Conservation (phyloP, 345 rosid genomes). For the Hibiscus syriacus region DNA sequence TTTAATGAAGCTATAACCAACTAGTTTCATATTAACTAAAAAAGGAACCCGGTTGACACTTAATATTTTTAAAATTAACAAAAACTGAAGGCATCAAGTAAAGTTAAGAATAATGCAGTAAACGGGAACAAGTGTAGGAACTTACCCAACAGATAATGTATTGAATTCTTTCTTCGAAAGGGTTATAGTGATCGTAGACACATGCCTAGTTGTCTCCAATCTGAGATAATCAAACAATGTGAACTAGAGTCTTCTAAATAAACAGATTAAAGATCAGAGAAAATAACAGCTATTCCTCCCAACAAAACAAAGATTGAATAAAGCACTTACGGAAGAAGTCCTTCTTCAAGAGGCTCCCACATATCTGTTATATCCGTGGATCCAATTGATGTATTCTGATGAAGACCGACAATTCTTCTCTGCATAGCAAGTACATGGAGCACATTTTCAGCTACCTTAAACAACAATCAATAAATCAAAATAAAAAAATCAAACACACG, state of each 20-base stretch:
- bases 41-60: not conserved
- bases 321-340: constrained; percentile 46
- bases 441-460: constrained; percentile 14
- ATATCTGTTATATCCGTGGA: too few species aligned
- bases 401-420: too few species aligned
- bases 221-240: constrained; percentile 25
- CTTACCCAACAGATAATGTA: constrained; percentile 73
- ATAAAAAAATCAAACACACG: not conserved
- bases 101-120: not conserved
- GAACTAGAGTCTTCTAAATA: not conserved
- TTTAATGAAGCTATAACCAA: not conserved
- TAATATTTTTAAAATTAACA: not conserved
- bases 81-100: not conserved
- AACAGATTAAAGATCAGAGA: not conserved
- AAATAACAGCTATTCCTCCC: not conserved
- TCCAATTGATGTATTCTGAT: too few species aligned
- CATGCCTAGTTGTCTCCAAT: constrained; percentile 97
- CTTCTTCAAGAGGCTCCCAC: not conserved
- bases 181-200: constrained; percentile 84
- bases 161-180: constrained; percentile 74
- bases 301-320: not conserved
- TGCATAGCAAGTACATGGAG: too few species aligned
- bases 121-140: not conserved
- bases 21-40: not conserved
- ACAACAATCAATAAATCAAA: not conserved